Conservation (phyloP, 2,329 filamentous ascomycete genomes). For the Scortechinia acanthostroma region DNA sequence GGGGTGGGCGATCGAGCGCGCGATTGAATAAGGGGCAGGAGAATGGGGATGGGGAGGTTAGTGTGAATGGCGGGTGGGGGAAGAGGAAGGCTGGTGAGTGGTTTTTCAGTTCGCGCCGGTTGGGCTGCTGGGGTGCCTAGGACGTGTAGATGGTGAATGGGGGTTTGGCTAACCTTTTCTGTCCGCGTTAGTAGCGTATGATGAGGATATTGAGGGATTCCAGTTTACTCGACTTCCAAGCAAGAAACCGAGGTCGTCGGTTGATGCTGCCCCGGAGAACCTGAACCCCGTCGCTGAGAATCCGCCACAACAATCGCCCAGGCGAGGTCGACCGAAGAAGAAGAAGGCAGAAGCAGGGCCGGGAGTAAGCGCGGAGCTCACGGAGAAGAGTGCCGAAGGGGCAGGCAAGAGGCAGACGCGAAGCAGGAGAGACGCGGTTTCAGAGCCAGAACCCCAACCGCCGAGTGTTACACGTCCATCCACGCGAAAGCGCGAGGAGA, state of each 20-base stretch:
- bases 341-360: neutral
- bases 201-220: constrained; percentile 38
- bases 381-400: neutral
- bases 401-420: neutral
- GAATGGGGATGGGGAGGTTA: neutral
- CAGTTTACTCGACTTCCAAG: constrained; percentile 30
- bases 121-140: no score
- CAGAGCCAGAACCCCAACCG: neutral
- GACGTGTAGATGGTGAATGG: neutral
- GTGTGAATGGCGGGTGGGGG: neutral
- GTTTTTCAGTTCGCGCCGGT: neutral
- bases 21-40: neutral
- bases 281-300: neutral
- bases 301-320: neutral
- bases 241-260: constrained; percentile 24
- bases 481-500: neutral
- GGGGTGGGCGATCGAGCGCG: neutral
- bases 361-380: neutral
- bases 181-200: constrained; percentile 19
- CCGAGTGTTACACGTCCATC: neutral
- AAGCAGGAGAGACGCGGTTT: neutral
- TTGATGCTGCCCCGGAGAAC: constrained; percentile 6
- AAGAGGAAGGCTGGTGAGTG: neutral
- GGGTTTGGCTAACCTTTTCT: neutral
- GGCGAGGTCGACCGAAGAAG: neutral